Conservation (phyloP, 2,329 filamentous ascomycete species). For the Fusarium sambucinum region DNA sequence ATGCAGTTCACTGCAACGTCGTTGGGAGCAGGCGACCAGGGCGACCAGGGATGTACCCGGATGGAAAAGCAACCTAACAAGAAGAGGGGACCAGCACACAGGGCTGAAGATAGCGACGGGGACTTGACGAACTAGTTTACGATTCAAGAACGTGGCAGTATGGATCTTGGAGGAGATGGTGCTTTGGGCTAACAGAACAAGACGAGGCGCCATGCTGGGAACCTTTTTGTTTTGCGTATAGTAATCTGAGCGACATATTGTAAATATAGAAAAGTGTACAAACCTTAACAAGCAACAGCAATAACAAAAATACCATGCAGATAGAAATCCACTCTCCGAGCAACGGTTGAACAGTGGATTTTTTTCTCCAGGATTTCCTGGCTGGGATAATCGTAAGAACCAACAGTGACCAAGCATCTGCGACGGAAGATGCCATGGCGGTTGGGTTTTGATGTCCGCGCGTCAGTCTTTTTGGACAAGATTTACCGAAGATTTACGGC, state of each 20-base stretch:
- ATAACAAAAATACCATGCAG: background rate
- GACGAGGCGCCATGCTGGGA: background rate
- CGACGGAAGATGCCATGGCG: constrained; percentile 19
- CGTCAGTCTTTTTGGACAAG: constrained; percentile 19
- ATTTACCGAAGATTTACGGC: constrained; percentile 18
- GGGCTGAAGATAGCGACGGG: constrained; percentile 29
- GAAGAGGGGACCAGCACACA: constrained; percentile 26
- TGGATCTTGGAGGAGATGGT: background rate
- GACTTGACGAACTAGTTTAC: constrained; percentile 9
- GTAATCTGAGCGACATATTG: background rate
- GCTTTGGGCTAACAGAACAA: background rate
- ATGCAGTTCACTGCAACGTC: constrained; percentile 17
- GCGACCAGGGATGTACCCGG: background rate
- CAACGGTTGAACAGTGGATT: background rate
- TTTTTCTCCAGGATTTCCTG: background rate
- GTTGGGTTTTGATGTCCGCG: constrained; percentile 37
- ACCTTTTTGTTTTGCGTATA: background rate
- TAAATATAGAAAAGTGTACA: background rate
- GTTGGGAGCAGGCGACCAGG: constrained; percentile 5
- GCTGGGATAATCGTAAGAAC: background rate
- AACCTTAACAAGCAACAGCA: background rate
- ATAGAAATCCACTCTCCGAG: constrained; percentile 15
- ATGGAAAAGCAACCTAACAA: background rate
- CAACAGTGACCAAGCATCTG: too few species aligned
- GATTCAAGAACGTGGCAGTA: constrained; percentile 1